Evolutionary conservation across 2,329 filamentous ascomycete species (phyloP).

Genomic region (Rhynchosporium graminicola): DNA sequence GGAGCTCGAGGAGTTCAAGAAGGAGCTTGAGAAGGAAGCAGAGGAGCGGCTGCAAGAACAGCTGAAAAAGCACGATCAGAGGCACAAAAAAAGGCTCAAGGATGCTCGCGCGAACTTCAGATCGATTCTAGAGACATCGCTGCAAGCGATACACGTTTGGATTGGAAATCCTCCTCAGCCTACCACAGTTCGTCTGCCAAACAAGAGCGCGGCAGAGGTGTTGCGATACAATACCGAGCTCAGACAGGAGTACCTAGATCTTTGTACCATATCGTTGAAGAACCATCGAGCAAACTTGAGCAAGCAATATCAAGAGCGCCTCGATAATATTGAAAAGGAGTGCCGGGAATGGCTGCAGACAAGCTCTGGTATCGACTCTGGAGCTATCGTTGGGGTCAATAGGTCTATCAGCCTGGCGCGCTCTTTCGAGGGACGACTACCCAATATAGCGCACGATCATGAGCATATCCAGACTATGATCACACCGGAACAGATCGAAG

Average conservation of each 20-base stretch:
- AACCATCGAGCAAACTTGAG: constrained; percentile 13
- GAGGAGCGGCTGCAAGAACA: neutral
- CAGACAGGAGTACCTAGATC: constrained; percentile 35
- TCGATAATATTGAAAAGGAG: constrained; percentile 14
- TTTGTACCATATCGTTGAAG: neutral
- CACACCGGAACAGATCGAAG: neutral
- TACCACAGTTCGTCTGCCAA: neutral
- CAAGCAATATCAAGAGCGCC: constrained; percentile 12
- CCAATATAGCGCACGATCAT: neutral
- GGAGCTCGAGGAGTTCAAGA: neutral
- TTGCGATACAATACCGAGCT: neutral
- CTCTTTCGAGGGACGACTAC: neutral
- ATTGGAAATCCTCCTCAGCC: neutral
- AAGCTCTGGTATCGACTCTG: neutral
- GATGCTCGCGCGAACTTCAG: neutral
- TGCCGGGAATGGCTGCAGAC: constrained; percentile 7
- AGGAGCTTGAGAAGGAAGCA: neutral
- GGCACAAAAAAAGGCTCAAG: neutral
- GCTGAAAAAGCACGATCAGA: neutral
- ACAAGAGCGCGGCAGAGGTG: neutral
- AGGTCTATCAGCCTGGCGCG: neutral
- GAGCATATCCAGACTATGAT: neutral
- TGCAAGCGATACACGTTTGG: neutral
- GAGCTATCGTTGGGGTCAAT: neutral
- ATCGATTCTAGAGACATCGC: neutral